These are phyloP conservation scores for Penicillium samsonianum DNA, from an alignment of 495 filamentous ascomycete genomes.

Conservation along the genomic window DNA sequence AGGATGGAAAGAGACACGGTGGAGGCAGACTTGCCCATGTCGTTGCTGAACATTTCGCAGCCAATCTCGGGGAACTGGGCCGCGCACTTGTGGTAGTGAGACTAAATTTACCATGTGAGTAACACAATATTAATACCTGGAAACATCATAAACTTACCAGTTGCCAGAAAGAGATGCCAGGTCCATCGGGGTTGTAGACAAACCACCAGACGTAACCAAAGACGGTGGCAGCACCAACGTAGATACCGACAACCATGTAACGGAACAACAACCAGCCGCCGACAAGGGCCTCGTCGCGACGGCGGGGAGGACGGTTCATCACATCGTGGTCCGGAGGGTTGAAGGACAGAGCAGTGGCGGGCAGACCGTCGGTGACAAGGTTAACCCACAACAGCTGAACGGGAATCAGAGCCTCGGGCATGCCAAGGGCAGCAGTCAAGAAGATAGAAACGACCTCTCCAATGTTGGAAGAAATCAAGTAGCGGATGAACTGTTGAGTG, in stretches of 20 bases:
- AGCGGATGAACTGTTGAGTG: slow-evolving; percentile 99
- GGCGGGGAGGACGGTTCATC: slow-evolving; percentile 87
- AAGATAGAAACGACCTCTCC: slow-evolving; percentile 99
- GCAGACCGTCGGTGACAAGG: slow-evolving; percentile 95
- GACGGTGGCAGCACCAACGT: slow-evolving; percentile 93
- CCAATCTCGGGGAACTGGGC: slow-evolving; percentile 86
- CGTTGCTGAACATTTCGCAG: slow-evolving; percentile 90
- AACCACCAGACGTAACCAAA: slow-evolving; percentile 99
- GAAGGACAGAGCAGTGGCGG: slow-evolving; percentile 95
- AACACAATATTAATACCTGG: slow-evolving; percentile 5
- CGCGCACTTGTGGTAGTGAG: slow-evolving; percentile 92
- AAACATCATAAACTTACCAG: slow-evolving; percentile 52
- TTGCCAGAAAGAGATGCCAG: slow-evolving; percentile 91
- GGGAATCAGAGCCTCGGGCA: slow-evolving; percentile 97
- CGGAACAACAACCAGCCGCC: slow-evolving; percentile 96
- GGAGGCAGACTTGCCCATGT: slow-evolving; percentile 89
- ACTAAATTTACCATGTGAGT: slow-evolving; percentile 41
- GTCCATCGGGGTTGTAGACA: slow-evolving; percentile 90
- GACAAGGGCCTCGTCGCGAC: slow-evolving; percentile 88
- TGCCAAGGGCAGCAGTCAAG: slow-evolving; percentile 91
- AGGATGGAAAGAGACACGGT: slow-evolving; percentile 89
- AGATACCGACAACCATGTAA: slow-evolving; percentile 93
- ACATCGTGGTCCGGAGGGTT: slow-evolving; percentile 97
- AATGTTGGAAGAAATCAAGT: slow-evolving; percentile 98
- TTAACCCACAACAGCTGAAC: slow-evolving; percentile 99